Percentiles rank a stretch among this genome's conserved stretches.
phyloP scores from a whole-genome alignment of 495 filamentous ascomycete genomes.

The Xylaria sp. region DNA sequence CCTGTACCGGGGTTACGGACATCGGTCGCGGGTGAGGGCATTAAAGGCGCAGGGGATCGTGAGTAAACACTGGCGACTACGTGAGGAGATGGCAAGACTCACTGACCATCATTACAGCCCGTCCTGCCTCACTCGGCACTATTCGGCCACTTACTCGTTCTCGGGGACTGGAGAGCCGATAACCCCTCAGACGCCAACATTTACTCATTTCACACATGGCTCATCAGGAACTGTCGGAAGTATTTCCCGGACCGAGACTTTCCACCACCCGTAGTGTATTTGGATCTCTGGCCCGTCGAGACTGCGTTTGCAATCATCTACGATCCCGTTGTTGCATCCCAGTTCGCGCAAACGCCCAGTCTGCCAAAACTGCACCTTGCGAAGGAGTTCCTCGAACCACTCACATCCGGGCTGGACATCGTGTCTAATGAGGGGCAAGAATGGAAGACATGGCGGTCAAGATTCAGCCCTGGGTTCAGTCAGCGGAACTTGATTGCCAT shows the following conservation, averaged over 20 bases:
- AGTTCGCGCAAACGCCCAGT: conserved; percentile 37
- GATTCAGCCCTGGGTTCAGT: conserved; percentile 51
- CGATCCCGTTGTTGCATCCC: conserved; percentile 46
- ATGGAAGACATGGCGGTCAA: conserved; percentile 49
- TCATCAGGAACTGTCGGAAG: conserved; percentile 33
- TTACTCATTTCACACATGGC: conserved; percentile 35
- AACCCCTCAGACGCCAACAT: conserved; percentile 39
- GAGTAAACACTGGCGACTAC: conserved; percentile 20
- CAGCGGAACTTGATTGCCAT: conserved; percentile 45
- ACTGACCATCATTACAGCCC: conserved; percentile 27
- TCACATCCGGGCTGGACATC: conserved; percentile 42
- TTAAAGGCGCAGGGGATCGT: conserved; percentile 40
- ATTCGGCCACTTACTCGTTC: conserved; percentile 37
- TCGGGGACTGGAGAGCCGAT: conserved; percentile 32
- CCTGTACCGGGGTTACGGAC: conserved; percentile 33
- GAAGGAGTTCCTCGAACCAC: conserved; percentile 33
- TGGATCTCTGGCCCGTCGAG: conserved; percentile 55
- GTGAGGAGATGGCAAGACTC: not conserved
- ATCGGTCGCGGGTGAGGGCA: conserved; percentile 30
- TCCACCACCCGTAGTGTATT: conserved; percentile 46
- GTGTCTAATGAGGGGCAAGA: conserved; percentile 42
- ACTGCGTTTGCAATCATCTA: conserved; percentile 39
- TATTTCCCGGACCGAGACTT: conserved; percentile 39
- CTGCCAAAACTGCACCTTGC: conserved; percentile 29
- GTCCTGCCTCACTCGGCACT: conserved; percentile 38